These are phyloP conservation scores for Cryptosporidium ubiquitum DNA, from an alignment of 169 alveolate species.

Conservation along the genomic window DNA sequence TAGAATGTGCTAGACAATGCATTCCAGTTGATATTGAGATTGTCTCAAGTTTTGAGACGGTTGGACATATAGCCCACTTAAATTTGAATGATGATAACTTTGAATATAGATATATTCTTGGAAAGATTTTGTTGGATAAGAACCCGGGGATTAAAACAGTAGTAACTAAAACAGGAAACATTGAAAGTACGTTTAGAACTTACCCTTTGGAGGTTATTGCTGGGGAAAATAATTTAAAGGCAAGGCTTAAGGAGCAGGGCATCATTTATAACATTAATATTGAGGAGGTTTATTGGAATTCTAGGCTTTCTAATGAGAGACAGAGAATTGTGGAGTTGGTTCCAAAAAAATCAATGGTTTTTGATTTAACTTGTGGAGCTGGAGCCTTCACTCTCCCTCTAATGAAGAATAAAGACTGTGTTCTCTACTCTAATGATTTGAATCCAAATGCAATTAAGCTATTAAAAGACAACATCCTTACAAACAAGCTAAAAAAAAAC, in stretches of 20 bases:
- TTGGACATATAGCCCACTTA: constrained; percentile 87
- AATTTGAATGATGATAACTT: constrained; percentile 79
- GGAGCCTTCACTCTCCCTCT: constrained; percentile 87
- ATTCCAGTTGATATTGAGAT: constrained; percentile 72
- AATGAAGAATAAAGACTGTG: constrained; percentile 79
- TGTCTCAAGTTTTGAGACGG: constrained; percentile 86
- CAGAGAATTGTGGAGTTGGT: constrained; percentile 79
- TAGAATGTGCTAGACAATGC: constrained; percentile 49
- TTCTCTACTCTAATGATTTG: constrained; percentile 85
- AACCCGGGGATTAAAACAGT: constrained; percentile 84
- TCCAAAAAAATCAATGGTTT: constrained; percentile 81
- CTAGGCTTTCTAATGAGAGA: constrained; percentile 84
- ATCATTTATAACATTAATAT: constrained; percentile 81
- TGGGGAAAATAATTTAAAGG: constrained; percentile 82
- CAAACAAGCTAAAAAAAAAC: constrained; percentile 80
- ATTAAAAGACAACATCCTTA: constrained; percentile 77
- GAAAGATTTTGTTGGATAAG: constrained; percentile 84
- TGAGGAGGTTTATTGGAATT: constrained; percentile 86
- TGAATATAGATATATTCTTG: constrained; percentile 80
- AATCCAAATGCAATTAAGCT: constrained; percentile 84
- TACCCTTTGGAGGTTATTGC: constrained; percentile 85
- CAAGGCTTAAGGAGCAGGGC: constrained; percentile 84
- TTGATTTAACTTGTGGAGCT: constrained; percentile 88
- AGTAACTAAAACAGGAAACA: constrained; percentile 85
- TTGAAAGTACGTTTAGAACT: constrained; percentile 83